Evolutionary conservation across 768 basidiomycete species (phyloP).

Genomic region (Lyophyllum atratum): DNA sequence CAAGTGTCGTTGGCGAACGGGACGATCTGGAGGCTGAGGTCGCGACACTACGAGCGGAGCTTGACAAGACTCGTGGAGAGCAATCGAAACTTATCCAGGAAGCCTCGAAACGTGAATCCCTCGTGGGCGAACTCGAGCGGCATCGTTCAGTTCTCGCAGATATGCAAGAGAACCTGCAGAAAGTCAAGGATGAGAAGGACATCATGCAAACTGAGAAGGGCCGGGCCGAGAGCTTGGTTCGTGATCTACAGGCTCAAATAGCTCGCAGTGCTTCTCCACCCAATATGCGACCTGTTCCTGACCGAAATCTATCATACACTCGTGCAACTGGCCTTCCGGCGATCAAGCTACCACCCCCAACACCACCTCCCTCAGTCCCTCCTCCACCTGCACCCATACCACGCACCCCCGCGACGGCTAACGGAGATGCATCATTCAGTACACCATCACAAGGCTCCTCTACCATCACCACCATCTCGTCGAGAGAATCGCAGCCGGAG

Average conservation of each 20-base stretch:
- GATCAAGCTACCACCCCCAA: conserved; percentile 82
- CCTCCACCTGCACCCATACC: conserved; percentile 85
- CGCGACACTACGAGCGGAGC: conserved; percentile 55
- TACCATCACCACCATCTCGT: conserved; percentile 52
- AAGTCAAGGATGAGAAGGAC: conserved; percentile 83
- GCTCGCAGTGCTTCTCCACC: conserved; percentile 62
- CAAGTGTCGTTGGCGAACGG: conserved; percentile 43
- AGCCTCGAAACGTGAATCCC: conserved; percentile 72
- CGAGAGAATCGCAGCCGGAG: conserved; percentile 72
- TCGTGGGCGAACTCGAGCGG: conserved; percentile 73
- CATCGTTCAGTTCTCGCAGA: conserved; percentile 78
- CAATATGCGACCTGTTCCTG: conserved; percentile 49
- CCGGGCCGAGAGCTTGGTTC: conserved; percentile 66
- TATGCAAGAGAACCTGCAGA: conserved; percentile 75
- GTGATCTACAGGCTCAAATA: conserved; percentile 78
- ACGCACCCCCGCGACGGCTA: conserved; percentile 37
- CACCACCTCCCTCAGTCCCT: conserved; percentile 85
- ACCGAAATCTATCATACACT: conserved; percentile 55
- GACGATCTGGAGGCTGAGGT: conserved; percentile 47
- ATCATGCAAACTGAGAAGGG: conserved; percentile 70
- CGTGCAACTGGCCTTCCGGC: conserved; percentile 63
- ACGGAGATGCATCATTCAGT: conserved; percentile 55
- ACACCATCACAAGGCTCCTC: conserved; percentile 59
- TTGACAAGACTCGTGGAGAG: conserved; percentile 57
- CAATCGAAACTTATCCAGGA: conserved; percentile 68